Evolutionary conservation across 495 filamentous ascomycete species (phyloP).

Genomic region (Lasiosphaeris hirsuta): DNA sequence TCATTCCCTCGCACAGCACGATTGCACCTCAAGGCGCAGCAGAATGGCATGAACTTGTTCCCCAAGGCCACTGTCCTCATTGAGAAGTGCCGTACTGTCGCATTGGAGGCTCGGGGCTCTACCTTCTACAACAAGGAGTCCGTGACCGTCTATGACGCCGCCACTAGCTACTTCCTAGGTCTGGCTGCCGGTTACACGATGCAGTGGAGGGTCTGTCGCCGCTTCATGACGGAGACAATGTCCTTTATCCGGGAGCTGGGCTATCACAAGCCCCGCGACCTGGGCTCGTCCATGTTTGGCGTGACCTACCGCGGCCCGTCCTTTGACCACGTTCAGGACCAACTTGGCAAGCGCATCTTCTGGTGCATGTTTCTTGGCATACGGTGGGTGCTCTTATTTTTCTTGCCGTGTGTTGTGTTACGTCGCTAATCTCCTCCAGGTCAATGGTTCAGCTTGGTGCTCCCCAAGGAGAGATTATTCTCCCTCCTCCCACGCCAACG

Average conservation of each 20-base stretch:
- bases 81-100: conserved; percentile 68
- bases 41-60: conserved; percentile 50
- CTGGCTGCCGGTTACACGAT: conserved; percentile 67
- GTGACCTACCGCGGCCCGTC: conserved; percentile 34
- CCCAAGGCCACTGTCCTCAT: conserved; percentile 70
- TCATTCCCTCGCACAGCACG: conserved; percentile 79
- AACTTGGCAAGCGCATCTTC: conserved; percentile 75
- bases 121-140: conserved; percentile 63
- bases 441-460: conserved; percentile 69
- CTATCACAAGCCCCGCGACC: conserved; percentile 49
- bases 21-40: conserved; percentile 62
- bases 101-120: conserved; percentile 65
- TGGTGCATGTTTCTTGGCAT: conserved; percentile 70
- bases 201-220: conserved; percentile 60
- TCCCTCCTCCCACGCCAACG: conserved; percentile 67
- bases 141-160: conserved; percentile 73
- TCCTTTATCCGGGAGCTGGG: conserved; percentile 67
- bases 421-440: conserved; percentile 26
- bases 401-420: background rate
- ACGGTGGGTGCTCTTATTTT: conserved; percentile 36
- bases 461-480: conserved; percentile 57
- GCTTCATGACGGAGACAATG: conserved; percentile 71
- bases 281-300: conserved; percentile 28
- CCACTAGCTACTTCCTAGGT: conserved; percentile 79
- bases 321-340: conserved; percentile 68